Evolutionary conservation across 2,329 filamentous ascomycete species (phyloP).

Genomic region (Colletotrichum tanaceti): DNA sequence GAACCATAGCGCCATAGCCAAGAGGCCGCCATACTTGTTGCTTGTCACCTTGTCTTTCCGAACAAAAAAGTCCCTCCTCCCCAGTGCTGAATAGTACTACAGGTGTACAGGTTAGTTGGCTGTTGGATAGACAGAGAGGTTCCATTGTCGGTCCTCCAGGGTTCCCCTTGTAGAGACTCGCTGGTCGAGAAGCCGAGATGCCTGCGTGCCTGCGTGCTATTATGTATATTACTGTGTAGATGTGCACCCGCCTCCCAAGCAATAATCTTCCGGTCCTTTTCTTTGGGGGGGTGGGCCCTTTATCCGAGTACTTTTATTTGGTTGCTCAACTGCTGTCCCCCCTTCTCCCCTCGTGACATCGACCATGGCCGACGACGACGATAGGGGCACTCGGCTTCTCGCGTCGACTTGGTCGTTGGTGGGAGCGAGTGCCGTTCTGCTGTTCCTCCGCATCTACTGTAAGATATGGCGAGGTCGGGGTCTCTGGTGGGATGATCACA

Average conservation of each 20-base stretch:
- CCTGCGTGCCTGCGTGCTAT: too few relatives aligned
- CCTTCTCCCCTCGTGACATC: conserved; percentile 10
- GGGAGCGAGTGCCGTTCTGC: conserved; percentile 43
- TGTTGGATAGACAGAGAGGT: background rate
- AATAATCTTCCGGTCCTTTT: background rate
- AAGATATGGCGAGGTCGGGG: conserved; percentile 50
- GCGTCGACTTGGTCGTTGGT: conserved; percentile 49
- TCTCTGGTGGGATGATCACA: conserved; percentile 53
- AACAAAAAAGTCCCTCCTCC: background rate
- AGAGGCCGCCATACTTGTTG: background rate
- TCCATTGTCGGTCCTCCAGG: conserved; percentile 15
- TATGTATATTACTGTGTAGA: background rate
- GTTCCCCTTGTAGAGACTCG: background rate
- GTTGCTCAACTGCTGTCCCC: background rate
- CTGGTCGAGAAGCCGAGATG: too few relatives aligned
- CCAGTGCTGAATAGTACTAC: background rate
- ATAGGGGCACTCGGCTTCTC: conserved; percentile 46
- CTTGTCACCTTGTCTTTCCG: too few relatives aligned
- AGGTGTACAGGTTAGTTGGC: too few relatives aligned
- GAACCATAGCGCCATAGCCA: conserved; percentile 31
- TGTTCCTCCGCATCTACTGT: conserved; percentile 52
- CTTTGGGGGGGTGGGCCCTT: background rate
- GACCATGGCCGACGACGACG: conserved; percentile 42
- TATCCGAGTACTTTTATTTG: background rate
- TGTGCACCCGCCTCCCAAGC: background rate